Percentiles rank a stretch among this genome's conserved stretches.
phyloP scores from a whole-genome alignment of 2,329 filamentous ascomycete genomes.

The Claviceps quebecensis region DNA sequence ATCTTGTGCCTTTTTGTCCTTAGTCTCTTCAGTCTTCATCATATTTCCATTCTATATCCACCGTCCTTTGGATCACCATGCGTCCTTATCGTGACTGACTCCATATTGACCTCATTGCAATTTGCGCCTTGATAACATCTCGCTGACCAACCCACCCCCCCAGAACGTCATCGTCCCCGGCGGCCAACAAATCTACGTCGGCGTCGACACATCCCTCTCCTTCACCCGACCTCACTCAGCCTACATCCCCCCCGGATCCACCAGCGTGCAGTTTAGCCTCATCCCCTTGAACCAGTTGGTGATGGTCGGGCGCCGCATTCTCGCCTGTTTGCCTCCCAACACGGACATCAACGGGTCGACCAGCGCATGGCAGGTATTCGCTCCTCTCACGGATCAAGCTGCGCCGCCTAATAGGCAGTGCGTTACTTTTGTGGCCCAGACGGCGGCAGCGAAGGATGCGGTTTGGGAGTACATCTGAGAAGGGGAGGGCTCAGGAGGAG shows the following conservation, averaged over 20 bases:
- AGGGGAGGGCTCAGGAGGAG: not conserved
- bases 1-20: too few relatives aligned
- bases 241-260: not conserved
- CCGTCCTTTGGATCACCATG: too few relatives aligned
- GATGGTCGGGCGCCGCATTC: not conserved
- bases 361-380: not conserved
- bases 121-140: too few relatives aligned
- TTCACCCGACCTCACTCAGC: not conserved
- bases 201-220: not conserved
- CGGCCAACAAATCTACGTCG: not conserved
- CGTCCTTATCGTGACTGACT: too few relatives aligned
- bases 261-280: not conserved
- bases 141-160: constrained; percentile 6
- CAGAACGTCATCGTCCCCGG: constrained; percentile 5
- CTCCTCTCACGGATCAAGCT: not conserved
- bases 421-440: not conserved
- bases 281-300: not conserved
- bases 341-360: too few relatives aligned
- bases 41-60: too few relatives aligned
- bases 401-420: not conserved
- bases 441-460: not conserved
- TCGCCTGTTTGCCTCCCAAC: not conserved
- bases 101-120: too few relatives aligned
- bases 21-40: too few relatives aligned
- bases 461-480: not conserved